Conservation (phyloP, 2,329 filamentous ascomycete genomes). For the Knufia fluminis region DNA sequence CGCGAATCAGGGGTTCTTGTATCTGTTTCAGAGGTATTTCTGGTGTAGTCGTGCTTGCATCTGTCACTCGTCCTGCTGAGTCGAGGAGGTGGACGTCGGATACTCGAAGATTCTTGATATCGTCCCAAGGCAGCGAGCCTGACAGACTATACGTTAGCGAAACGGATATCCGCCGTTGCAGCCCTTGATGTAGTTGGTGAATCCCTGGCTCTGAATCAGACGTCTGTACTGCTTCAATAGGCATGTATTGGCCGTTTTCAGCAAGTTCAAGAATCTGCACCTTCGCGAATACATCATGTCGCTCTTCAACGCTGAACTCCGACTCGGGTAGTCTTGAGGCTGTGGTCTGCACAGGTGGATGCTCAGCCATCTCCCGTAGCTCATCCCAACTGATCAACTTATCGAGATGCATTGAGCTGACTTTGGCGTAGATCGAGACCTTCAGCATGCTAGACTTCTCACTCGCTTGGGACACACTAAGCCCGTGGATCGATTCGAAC, state of each 20-base stretch:
- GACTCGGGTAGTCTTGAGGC: constrained; percentile 72
- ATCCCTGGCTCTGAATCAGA: constrained; percentile 77
- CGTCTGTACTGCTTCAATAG: constrained; percentile 84
- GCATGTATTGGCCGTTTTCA: constrained; percentile 81
- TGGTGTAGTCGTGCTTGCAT: constrained; percentile 61
- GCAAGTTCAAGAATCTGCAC: constrained; percentile 86
- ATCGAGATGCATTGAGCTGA: constrained; percentile 88
- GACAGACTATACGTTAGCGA: constrained; percentile 87
- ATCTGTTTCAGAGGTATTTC: constrained; percentile 71
- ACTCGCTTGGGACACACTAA: constrained; percentile 79
- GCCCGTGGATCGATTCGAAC: constrained; percentile 96
- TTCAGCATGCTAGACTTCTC: constrained; percentile 66
- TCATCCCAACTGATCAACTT: constrained; percentile 98
- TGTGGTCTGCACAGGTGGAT: constrained; percentile 40
- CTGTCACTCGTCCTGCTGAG: constrained; percentile 72
- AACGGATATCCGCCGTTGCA: constrained; percentile 80
- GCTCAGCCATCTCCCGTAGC: constrained; percentile 67
- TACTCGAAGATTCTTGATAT: constrained; percentile 66
- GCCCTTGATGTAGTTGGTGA: constrained; percentile 88
- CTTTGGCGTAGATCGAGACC: constrained; percentile 83
- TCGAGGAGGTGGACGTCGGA: constrained; percentile 78
- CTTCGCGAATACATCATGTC: constrained; percentile 82
- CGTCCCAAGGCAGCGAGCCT: constrained; percentile 78
- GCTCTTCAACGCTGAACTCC: constrained; percentile 87
- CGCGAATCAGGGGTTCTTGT: constrained; percentile 66